phyloP scores from a whole-genome alignment of 1,284 basidiomycete genomes.

The Apiotrichum sp. region DNA sequence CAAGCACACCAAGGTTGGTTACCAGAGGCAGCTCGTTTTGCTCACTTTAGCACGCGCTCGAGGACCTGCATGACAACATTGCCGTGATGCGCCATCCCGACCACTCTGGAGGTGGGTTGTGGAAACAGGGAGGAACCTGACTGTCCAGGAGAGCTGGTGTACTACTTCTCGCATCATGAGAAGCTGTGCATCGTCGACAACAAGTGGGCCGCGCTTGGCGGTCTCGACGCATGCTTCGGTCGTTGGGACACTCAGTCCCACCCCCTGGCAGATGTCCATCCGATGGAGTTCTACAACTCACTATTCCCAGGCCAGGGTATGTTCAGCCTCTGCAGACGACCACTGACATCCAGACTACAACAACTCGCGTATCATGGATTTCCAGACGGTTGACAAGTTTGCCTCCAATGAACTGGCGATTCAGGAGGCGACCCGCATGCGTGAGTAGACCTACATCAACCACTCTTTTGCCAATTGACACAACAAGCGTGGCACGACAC shows the following conservation, averaged over 20 bases:
- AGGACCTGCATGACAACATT: constrained; percentile 79
- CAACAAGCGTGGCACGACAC: constrained; percentile 48
- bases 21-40: background rate
- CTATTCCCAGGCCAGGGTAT: constrained; percentile 76
- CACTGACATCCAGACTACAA: constrained; percentile 62
- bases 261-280: constrained; percentile 83
- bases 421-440: constrained; percentile 59
- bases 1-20: constrained; percentile 67
- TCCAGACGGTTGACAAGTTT: constrained; percentile 65
- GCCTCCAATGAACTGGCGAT: constrained; percentile 67
- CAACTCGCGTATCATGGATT: constrained; percentile 55
- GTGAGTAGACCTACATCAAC: constrained; percentile 19
- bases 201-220: constrained; percentile 60
- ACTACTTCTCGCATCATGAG: constrained; percentile 49
- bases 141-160: constrained; percentile 32
- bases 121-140: constrained; percentile 14
- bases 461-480: background rate
- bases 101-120: constrained; percentile 73
- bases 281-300: constrained; percentile 69
- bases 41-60: constrained; percentile 58
- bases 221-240: constrained; percentile 87
- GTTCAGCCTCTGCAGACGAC: background rate
- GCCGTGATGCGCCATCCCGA: constrained; percentile 80
- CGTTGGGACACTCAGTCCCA: constrained; percentile 81
- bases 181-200: constrained; percentile 69